These are phyloP conservation scores for Euphrasia confusa DNA, from an alignment of 257 asterid species.

Conservation along the genomic window DNA sequence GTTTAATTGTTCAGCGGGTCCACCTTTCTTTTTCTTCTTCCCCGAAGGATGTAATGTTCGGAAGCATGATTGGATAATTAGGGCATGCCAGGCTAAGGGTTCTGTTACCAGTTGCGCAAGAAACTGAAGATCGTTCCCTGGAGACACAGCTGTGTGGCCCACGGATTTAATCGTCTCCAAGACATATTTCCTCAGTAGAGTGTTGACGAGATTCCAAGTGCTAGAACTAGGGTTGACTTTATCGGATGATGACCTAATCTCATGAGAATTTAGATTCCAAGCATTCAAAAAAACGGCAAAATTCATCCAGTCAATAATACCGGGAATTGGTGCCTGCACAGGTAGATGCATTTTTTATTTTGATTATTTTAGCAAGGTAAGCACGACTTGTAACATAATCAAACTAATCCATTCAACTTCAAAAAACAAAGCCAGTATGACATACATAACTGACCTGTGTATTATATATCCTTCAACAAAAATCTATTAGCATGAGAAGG, in stretches of 20 bases:
- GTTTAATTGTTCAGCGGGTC: constrained; percentile 47
- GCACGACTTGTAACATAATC: no score
- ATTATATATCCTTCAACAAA: no score
- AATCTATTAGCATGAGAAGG: no score
- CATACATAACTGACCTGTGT: no score
- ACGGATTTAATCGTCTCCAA: constrained; percentile 46
- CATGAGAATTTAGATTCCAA: constrained; percentile 66
- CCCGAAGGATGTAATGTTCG: constrained; percentile 66
- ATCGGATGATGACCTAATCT: constrained; percentile 33
- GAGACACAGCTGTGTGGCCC: constrained; percentile 54
- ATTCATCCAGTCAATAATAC: constrained; percentile 72
- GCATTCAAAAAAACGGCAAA: constrained; percentile 80
- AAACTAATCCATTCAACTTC: background rate
- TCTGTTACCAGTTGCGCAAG: constrained; percentile 79
- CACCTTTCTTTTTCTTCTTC: constrained; percentile 89
- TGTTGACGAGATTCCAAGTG: constrained; percentile 68
- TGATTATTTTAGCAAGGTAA: no score
- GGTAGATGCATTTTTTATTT: no score
- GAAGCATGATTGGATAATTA: constrained; percentile 64
- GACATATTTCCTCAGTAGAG: constrained; percentile 48
- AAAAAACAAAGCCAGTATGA: background rate
- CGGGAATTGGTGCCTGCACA: constrained; percentile 49
- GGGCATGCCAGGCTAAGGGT: constrained; percentile 85
- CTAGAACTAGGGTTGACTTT: constrained; percentile 26
- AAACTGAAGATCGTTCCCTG: constrained; percentile 55